A percentile compares a stretch with the other conserved stretches of the same genome.
Evolutionary conservation across 2,329 filamentous ascomycete species (phyloP).

Genomic region (Aureobasidium sp.): DNA sequence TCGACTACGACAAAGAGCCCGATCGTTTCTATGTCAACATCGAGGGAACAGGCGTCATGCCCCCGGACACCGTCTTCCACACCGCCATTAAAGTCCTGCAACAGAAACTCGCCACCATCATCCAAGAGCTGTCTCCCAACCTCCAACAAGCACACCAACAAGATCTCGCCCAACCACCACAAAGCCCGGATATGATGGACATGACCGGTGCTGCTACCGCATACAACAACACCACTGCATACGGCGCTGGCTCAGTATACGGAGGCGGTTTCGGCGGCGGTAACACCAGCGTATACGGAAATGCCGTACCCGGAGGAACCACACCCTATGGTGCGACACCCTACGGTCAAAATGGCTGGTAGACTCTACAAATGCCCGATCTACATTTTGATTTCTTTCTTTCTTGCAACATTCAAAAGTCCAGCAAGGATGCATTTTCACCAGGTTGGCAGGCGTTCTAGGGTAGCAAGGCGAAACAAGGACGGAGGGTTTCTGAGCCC

Average conservation of each 20-base stretch:
- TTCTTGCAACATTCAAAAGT: constrained; percentile 2
- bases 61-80: constrained; percentile 82
- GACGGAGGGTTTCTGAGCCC: background rate
- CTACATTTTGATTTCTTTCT: background rate
- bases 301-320: constrained; percentile 47
- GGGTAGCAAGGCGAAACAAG: background rate
- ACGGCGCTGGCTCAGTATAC: constrained; percentile 59
- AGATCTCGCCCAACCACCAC: constrained; percentile 46
- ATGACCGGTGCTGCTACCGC: constrained; percentile 54
- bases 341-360: constrained; percentile 16
- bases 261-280: constrained; percentile 58
- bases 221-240: constrained; percentile 56
- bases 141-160: constrained; percentile 39
- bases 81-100: constrained; percentile 84
- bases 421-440: background rate
- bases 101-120: constrained; percentile 76
- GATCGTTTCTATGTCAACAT: constrained; percentile 80
- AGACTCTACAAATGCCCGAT: background rate
- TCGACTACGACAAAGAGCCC: constrained; percentile 84
- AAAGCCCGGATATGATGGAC: constrained; percentile 39
- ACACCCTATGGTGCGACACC: constrained; percentile 49
- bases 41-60: constrained; percentile 78
- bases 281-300: constrained; percentile 52
- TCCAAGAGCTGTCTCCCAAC: constrained; percentile 53
- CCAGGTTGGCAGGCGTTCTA: background rate